A percentile compares a stretch with the other conserved stretches of the same genome.
Evolutionary conservation across 1,284 basidiomycete genomes (phyloP).

Genomic region (Ceratobasidium sp.): DNA sequence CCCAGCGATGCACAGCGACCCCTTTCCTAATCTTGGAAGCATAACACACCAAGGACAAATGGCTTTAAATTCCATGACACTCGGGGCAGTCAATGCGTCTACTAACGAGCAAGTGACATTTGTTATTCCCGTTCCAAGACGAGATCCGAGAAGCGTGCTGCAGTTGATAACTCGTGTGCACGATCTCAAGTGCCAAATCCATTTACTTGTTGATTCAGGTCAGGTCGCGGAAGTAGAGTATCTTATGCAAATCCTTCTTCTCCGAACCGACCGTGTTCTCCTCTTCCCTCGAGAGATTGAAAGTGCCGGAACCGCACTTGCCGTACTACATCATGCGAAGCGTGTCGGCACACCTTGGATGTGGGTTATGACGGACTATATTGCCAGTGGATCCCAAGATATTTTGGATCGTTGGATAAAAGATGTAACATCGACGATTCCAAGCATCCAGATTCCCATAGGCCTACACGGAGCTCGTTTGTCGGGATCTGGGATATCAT

Average conservation of each 20-base stretch:
- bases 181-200: neutral
- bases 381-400: constrained; percentile 42
- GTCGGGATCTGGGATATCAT: constrained; percentile 42
- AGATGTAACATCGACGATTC: constrained; percentile 42
- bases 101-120: constrained; percentile 4
- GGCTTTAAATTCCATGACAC: neutral
- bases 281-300: neutral
- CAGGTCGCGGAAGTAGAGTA: constrained; percentile 1
- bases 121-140: neutral
- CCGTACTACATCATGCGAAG: constrained; percentile 49
- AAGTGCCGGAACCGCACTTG: neutral
- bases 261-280: neutral
- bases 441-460: constrained; percentile 51
- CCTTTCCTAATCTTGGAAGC: constrained; percentile 7
- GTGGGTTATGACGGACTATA: constrained; percentile 51
- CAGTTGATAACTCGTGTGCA: constrained; percentile 8
- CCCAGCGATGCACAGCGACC: neutral
- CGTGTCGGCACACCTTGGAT: constrained; percentile 57
- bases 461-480: constrained; percentile 55
- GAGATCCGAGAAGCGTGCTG: no score
- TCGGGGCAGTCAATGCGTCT: neutral
- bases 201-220: constrained; percentile 1
- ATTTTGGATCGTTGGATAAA: neutral
- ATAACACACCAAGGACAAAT: neutral
- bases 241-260: constrained; percentile 8